Base-by-base conservation (phyloP, 2,329 filamentous ascomycete species). In the Cladosporium sp. region DNA sequence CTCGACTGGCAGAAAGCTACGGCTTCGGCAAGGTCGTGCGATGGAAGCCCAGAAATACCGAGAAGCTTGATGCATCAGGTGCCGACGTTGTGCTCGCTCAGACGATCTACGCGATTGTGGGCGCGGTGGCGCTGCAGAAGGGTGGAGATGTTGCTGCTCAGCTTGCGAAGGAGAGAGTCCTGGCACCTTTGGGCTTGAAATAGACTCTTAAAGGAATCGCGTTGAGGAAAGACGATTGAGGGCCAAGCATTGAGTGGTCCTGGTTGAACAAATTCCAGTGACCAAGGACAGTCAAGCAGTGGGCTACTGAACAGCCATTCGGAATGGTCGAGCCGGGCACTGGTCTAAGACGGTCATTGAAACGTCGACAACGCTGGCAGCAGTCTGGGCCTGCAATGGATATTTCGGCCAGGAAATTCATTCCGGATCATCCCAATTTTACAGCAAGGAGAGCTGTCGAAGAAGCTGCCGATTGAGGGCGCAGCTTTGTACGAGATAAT, bases 101-200 rank as follows among this genome's bases (percentile, higher is more conserved):
- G 62, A 85, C 90, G 3, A 69, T 99, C 58, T 90, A 92, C 72
- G 90, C 92, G 47, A 88, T 99, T 58, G 78, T 97, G 45, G 94
- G 94, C 20, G 94, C 94, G 11, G 75, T 99, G 55, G 87, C 91
- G n/a, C 78, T 99, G 69, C 91, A 97, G 74, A 86, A 89, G 66
- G 94, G 94, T 49, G 89, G 88, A 38, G 86, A 87, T 45, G 83
- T 89, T 58, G 92, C 93, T 59, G 88, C 86, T 64, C 82, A 84
- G 72, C 76, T 95, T 55, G 86, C 90, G 49, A 84, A 86, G 70
- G 89, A 96, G 66, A 86, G 87, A 74, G 87, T 96, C 73, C 75
- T 96, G 68, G 78, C 70, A 51, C 79, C 78, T 17, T 62, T 75
- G 49, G 73, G 73, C 3, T 60, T 75, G 45, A 52, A 52, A 37